Base-by-base conservation (phyloP, 257 asterid species). In the Solanum rostratum region DNA sequence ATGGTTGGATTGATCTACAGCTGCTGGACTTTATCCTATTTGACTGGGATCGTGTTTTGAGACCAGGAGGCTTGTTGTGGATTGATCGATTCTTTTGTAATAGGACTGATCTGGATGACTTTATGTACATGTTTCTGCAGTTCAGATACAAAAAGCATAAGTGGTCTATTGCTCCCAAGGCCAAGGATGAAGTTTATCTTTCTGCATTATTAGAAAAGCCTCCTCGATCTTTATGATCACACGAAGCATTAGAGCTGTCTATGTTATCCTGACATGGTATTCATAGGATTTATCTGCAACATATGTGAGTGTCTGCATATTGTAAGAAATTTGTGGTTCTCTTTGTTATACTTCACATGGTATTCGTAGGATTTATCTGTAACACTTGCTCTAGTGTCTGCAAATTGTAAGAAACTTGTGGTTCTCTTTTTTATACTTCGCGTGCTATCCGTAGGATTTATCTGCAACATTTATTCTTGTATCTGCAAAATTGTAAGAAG, bases 21-120 rank as follows among this genome's bases (percentile, higher is more conserved):
- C 81, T 93, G 80, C 82, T 96, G 84, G 99, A 94, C 86, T 96
- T 91, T 81, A 93, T 96, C 76, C 87, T 96, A 70, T 96, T 94
- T 30, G 98, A 96, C 15, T 96, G 99, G 99, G 99, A 96, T 80
- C 93, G 98, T 0, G 87, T 94, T 10, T 82, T 94, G 84, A 92
- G 99, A 92, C 98, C 97, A 0, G 98, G 99, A 8, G 99, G 98
- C 0, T 85, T 96, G 89, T 63, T 93, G 84, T 93, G 98, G 99
- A 92, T 96, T 45, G 97, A 94, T 57, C 85, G 93, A 29, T 96
- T 96, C 89, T 94, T 96, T 41, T 94, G 97, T 85, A 93, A 87
- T 53, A 94, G 97, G 88, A 94, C 90, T 60, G 95, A 93, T 83
- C 87, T 95, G 83, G 98, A 93, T 90, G 96, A 93, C 4, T 95